Percentiles rank a stretch among this genome's conserved stretches.
Evolutionary conservation across 2,329 filamentous ascomycete genomes (phyloP).

Genomic region (Teratosphaeria viscida): DNA sequence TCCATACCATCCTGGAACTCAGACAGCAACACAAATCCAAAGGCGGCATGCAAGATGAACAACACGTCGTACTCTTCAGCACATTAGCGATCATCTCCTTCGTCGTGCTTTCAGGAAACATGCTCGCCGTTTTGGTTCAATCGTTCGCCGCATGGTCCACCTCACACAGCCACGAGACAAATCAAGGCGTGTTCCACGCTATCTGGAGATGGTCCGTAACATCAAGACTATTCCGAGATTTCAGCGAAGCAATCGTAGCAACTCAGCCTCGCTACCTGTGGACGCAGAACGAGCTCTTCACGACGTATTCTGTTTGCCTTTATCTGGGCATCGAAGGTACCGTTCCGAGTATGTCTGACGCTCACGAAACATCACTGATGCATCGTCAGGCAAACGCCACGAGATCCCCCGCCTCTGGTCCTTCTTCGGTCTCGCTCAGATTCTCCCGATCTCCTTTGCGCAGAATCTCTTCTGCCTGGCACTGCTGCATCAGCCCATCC

Average conservation of each 20-base stretch:
- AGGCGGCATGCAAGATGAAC: neutral
- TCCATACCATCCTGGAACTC: constrained; percentile 10
- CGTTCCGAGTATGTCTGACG: neutral
- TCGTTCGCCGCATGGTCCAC: constrained; percentile 21
- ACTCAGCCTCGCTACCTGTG: constrained; percentile 14
- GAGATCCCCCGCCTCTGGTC: constrained; percentile 21
- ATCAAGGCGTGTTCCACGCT: neutral
- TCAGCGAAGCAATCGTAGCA: constrained; percentile 22
- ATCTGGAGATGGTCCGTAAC: constrained; percentile 24
- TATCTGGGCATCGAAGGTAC: constrained; percentile 23
- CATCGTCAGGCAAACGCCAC: constrained; percentile 11
- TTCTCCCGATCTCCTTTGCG: constrained; percentile 25
- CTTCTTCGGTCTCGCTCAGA: constrained; percentile 25
- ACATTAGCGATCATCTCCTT: constrained; percentile 21
- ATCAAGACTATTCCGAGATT: constrained; percentile 24
- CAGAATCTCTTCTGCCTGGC: constrained; percentile 26
- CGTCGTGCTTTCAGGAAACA: constrained; percentile 22
- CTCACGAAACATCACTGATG: neutral
- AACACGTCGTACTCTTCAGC: constrained; percentile 9
- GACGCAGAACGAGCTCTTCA: constrained; percentile 15
- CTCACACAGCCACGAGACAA: neutral
- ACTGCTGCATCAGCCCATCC: constrained; percentile 10
- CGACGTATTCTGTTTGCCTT: constrained; percentile 15
- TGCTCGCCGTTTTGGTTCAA: constrained; percentile 24
- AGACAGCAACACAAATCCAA: neutral